Base-by-base conservation (phyloP, 208 protist genomes). In the Crithidia fasciculata region DNA sequence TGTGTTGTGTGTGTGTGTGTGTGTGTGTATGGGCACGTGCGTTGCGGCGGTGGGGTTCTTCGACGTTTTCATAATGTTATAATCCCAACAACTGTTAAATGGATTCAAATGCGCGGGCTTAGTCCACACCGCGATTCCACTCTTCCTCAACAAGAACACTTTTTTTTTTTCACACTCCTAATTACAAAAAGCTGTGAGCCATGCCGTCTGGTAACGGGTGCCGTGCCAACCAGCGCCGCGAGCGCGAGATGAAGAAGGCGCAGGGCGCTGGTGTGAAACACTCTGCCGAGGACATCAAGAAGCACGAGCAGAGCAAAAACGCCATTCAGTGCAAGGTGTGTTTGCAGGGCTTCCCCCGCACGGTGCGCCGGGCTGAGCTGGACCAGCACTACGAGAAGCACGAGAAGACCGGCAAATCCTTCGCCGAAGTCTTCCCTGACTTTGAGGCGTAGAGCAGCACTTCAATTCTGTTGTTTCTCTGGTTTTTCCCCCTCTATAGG, bases 321-420 rank as follows among this genome's bases (percentile, higher is more conserved):
- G 86, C 83, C 0, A 75, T 94, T 41, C 89, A 94, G 83, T 94
- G 89, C 69, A 84, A 64, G 44, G 72, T 91, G 50, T 94, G 89
- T 56, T 63, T 94, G 43, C 86, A 91, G 55, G 89, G 89, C 40
- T 94, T 94, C 64, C 89, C 89, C 5, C 76, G 81, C 44, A 94
- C 89, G 4, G 89, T 90, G 45, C 89, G 89, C 52, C 74, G 80
- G 10, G 60, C 84, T 0, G 89, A 94, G 81, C 72, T 94, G 60
- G 78, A 94, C 45, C 89, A 92, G 79, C 89, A 94, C 78, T 70
- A 80, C 49, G 86, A 94, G 76, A 90, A 91, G 62, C 89, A 94
- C 75, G 37, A 43, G 39, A 94, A 90, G 81, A 52, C 60, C 0
- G 80, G 79, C 59, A 94, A 90, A 64, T 75, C 76, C 9, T 78